Evolutionary conservation across 2,329 filamentous ascomycete genomes (phyloP).

Genomic region (Colletotrichum cordylinicola): DNA sequence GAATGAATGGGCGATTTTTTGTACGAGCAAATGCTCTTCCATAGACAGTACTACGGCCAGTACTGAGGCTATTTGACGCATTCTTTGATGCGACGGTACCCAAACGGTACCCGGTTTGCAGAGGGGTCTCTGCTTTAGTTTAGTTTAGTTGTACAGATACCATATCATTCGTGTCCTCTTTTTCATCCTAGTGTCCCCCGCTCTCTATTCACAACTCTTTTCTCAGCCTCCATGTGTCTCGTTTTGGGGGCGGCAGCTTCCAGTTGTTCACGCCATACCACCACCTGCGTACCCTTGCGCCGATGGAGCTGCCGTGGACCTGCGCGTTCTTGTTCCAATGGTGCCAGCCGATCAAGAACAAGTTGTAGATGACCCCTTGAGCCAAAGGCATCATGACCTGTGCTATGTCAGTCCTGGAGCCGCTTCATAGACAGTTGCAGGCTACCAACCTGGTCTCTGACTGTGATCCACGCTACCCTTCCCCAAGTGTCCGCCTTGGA

Average conservation of each 20-base stretch:
- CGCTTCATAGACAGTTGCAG: neutral
- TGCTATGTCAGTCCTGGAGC: neutral
- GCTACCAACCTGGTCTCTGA: slow-evolving; percentile 80
- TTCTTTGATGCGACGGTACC: neutral
- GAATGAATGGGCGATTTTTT: neutral
- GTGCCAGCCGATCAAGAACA: slow-evolving; percentile 86
- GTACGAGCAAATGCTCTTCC: slow-evolving; percentile 4
- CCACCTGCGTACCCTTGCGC: slow-evolving; percentile 83
- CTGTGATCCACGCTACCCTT: slow-evolving; percentile 82
- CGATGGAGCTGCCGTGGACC: slow-evolving; percentile 77
- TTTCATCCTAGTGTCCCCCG: neutral
- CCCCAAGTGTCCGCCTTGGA: slow-evolving; percentile 79
- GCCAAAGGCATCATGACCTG: slow-evolving; percentile 85
- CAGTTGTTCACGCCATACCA: slow-evolving; percentile 97
- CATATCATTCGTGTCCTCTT: neutral
- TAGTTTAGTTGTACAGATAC: slow-evolving; percentile 22
- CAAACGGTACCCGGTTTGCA: slow-evolving; percentile 4
- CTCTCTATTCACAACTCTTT: neutral
- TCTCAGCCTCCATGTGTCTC: slow-evolving; percentile 14
- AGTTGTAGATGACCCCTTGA: slow-evolving; percentile 89
- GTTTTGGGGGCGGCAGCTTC: slow-evolving; percentile 62
- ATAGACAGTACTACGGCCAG: slow-evolving; percentile 5
- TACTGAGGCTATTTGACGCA: slow-evolving; percentile 3
- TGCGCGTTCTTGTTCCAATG: slow-evolving; percentile 84
- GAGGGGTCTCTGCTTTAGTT: slow-evolving; percentile 8